Percentiles rank a stretch among this genome's conserved stretches.
Evolutionary conservation across 768 basidiomycete species (phyloP).

Genomic region (Tricholoma terreum): DNA sequence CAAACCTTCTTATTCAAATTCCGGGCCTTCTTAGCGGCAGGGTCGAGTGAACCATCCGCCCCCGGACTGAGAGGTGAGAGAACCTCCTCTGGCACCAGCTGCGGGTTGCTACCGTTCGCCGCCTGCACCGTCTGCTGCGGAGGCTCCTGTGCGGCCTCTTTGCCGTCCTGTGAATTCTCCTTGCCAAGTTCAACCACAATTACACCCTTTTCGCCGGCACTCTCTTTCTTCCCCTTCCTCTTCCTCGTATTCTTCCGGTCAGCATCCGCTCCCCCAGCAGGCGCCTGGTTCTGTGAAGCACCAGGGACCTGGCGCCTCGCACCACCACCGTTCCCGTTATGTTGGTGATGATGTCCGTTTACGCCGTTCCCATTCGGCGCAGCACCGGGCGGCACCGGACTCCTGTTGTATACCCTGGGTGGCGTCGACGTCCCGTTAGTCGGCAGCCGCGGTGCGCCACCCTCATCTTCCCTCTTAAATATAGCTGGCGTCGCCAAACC

Average conservation of each 20-base stretch:
- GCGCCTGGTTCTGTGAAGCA: conserved; percentile 41
- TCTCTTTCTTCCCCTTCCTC: conserved; percentile 49
- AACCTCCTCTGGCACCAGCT: conserved; percentile 17
- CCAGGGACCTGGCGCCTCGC: conserved; percentile 73
- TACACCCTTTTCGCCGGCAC: conserved; percentile 28
- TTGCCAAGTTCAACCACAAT: conserved; percentile 35
- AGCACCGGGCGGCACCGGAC: conserved; percentile 52
- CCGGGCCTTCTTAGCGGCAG: conserved; percentile 86
- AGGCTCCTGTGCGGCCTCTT: conserved; percentile 20
- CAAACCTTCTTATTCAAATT: conserved; percentile 94
- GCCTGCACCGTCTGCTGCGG: conserved; percentile 8
- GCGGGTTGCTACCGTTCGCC: conserved; percentile 6
- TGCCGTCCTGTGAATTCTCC: conserved; percentile 35
- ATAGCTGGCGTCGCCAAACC: conserved; percentile 85
- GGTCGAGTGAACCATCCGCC: conserved; percentile 61
- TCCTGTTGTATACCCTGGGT: conserved; percentile 55
- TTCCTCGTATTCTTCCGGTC: conserved; percentile 36
- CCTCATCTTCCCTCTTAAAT: conserved; percentile 92
- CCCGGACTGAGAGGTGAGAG: conserved; percentile 53
- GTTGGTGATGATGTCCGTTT: conserved; percentile 33
- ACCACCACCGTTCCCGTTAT: conserved; percentile 34
- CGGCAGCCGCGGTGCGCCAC: conserved; percentile 56
- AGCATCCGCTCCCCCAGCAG: conserved; percentile 42
- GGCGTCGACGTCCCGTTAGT: conserved; percentile 54
- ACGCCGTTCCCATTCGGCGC: conserved; percentile 27